Evolutionary conservation across 148 eudicot species (phyloP).

Genomic region (Diospyros lotus): DNA sequence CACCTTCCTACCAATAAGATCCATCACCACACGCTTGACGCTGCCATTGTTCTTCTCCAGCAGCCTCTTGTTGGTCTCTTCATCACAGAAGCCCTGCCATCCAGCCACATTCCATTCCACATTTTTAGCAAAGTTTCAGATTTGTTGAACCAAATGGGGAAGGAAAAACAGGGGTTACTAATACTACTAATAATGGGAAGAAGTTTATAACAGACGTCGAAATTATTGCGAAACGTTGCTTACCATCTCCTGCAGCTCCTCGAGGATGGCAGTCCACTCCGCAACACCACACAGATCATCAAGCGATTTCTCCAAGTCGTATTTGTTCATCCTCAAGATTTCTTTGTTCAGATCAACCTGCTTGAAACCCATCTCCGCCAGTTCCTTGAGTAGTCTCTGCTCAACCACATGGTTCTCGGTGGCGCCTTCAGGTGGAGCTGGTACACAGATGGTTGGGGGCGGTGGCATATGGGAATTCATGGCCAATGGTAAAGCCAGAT

Average conservation of each 20-base stretch:
- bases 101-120: too few species aligned
- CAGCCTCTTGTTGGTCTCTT: conserved; percentile 52
- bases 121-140: too few species aligned
- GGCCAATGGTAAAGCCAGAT: conserved; percentile 4
- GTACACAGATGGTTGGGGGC: neutral
- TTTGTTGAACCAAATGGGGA: neutral
- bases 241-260: conserved; percentile 78
- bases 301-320: conserved; percentile 45
- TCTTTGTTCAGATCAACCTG: conserved; percentile 43
- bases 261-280: conserved; percentile 64
- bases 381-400: conserved; percentile 46
- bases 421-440: conserved; percentile 12
- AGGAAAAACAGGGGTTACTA: neutral
- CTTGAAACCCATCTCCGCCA: conserved; percentile 58
- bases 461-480: neutral
- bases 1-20: too few species aligned
- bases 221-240: conserved; percentile 8
- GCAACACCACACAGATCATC: conserved; percentile 53
- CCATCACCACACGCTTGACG: conserved; percentile 12
- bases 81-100: conserved; percentile 59
- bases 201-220: too few species aligned
- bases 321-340: conserved; percentile 45
- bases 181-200: neutral
- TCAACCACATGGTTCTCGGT: conserved; percentile 25
- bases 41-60: conserved; percentile 73